These are phyloP conservation scores for Ophiostoma ips DNA, from an alignment of 2,329 filamentous ascomycete genomes.

Conservation along the genomic window DNA sequence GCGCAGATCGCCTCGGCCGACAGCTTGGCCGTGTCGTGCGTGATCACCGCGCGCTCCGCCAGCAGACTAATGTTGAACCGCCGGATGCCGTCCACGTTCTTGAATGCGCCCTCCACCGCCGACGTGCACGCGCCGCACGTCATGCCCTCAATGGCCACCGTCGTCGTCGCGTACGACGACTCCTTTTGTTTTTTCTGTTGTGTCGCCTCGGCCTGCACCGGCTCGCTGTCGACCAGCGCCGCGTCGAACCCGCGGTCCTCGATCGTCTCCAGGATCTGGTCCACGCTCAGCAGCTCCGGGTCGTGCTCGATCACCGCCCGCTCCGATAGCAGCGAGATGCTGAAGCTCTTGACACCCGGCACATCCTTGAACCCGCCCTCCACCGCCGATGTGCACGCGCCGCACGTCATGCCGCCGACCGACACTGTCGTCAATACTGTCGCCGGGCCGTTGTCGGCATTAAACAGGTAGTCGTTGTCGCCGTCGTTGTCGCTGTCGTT, in stretches of 20 bases:
- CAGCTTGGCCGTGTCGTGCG: slow-evolving; percentile 63
- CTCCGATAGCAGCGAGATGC: slow-evolving; percentile 71
- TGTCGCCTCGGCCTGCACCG: slow-evolving; percentile 23
- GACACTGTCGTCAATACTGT: slow-evolving; percentile 50
- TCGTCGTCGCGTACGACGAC: slow-evolving; percentile 52
- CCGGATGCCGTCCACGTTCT: slow-evolving; percentile 58
- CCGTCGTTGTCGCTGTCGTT: too few relatives aligned
- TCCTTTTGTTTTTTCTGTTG: slow-evolving; percentile 35
- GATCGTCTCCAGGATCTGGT: slow-evolving; percentile 43
- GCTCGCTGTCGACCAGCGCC: slow-evolving; percentile 53
- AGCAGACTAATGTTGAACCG: slow-evolving; percentile 93
- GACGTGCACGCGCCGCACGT: slow-evolving; percentile 95
- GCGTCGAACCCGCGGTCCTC: slow-evolving; percentile 70
- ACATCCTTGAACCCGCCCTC: slow-evolving; percentile 68
- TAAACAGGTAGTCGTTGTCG: too few relatives aligned
- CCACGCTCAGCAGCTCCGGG: slow-evolving; percentile 34
- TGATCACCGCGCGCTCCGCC: slow-evolving; percentile 78
- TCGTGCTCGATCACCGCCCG: slow-evolving; percentile 78
- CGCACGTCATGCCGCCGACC: slow-evolving; percentile 82
- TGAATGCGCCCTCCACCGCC: slow-evolving; percentile 73
- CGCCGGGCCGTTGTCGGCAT: slow-evolving; percentile 22
- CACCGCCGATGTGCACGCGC: slow-evolving; percentile 74
- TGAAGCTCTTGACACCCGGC: slow-evolving; percentile 59
- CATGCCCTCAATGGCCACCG: slow-evolving; percentile 87
- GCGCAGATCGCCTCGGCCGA: slow-evolving; percentile 61